Evolutionary conservation across 2,329 filamentous ascomycete species (phyloP).

Genomic region (Aaosphaeria pasadenensis): DNA sequence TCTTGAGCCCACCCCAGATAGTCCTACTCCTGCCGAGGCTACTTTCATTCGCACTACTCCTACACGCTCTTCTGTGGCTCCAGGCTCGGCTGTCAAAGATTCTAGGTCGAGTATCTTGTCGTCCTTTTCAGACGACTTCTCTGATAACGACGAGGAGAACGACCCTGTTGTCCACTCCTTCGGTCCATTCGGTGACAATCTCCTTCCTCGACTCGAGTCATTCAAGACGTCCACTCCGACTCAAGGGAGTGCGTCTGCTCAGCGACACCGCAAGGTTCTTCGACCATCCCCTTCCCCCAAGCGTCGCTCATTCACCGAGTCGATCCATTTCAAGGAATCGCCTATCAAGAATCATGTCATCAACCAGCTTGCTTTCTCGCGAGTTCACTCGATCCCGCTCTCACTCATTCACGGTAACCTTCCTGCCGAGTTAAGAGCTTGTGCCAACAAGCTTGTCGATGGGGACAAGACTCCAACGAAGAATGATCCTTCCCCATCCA

Average conservation of each 20-base stretch:
- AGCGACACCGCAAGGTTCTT: slow-evolving; percentile 21
- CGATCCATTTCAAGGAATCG: slow-evolving; percentile 33
- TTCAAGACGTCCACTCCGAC: slow-evolving; percentile 66
- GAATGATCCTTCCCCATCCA: slow-evolving; percentile 15
- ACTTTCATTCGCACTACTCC: slow-evolving; percentile 29
- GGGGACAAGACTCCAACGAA: slow-evolving; percentile 13
- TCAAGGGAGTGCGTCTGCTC: slow-evolving; percentile 28
- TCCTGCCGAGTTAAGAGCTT: slow-evolving; percentile 55
- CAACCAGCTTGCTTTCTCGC: slow-evolving; percentile 94
- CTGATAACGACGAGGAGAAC: slow-evolving; percentile 83
- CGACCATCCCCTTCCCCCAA: slow-evolving; percentile 30
- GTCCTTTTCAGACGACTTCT: slow-evolving; percentile 57
- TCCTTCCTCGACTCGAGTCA: slow-evolving; percentile 77
- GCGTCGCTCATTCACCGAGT: slow-evolving; percentile 18
- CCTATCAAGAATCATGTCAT: slow-evolving; percentile 79
- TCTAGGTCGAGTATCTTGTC: slow-evolving; percentile 24
- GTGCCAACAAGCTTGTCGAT: slow-evolving; percentile 19
- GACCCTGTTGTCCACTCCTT: slow-evolving; percentile 92
- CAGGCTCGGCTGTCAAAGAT: slow-evolving; percentile 11
- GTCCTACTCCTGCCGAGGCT: slow-evolving; percentile 16
- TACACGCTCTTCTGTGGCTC: slow-evolving; percentile 18
- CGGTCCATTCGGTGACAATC: slow-evolving; percentile 81
- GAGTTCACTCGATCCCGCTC: slow-evolving; percentile 84
- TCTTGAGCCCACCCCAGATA: slow-evolving; percentile 16
- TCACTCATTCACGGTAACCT: slow-evolving; percentile 87